A percentile compares a stretch with the other conserved stretches of the same genome.
These are phyloP conservation scores for Claviceps lovelessii DNA, from an alignment of 2,329 filamentous ascomycete genomes.

Conservation along the genomic window DNA sequence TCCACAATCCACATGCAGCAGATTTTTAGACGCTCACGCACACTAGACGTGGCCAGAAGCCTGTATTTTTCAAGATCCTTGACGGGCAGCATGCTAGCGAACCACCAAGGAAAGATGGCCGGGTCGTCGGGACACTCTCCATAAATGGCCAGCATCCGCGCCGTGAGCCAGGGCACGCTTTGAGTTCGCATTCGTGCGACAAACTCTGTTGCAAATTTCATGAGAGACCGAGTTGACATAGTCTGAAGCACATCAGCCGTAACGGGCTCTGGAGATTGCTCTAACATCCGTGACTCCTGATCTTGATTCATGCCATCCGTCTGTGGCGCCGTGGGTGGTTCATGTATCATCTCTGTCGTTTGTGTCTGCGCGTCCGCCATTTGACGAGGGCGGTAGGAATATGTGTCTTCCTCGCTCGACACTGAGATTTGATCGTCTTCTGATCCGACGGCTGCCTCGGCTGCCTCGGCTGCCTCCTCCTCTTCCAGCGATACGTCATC, in stretches of 20 bases:
- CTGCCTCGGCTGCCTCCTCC: conserved; percentile 62
- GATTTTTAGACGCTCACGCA: conserved; percentile 70
- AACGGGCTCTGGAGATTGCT: background rate
- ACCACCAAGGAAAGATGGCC: conserved; percentile 76
- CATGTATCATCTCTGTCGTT: background rate
- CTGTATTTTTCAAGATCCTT: conserved; percentile 66
- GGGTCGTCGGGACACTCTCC: conserved; percentile 66
- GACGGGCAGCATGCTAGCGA: conserved; percentile 68
- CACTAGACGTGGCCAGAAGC: conserved; percentile 57
- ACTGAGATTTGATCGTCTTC: background rate
- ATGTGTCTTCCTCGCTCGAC: background rate
- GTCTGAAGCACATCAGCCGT: conserved; percentile 10
- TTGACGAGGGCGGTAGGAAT: background rate
- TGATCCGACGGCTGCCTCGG: conserved; percentile 30
- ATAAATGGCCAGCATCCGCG: conserved; percentile 57
- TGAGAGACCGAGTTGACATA: conserved; percentile 57
- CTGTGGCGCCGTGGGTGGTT: background rate
- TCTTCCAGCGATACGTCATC: conserved; percentile 72
- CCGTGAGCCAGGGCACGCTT: conserved; percentile 61
- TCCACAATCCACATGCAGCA: conserved; percentile 65
- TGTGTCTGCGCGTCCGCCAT: background rate
- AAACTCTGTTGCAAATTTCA: conserved; percentile 52
- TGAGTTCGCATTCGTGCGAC: conserved; percentile 52
- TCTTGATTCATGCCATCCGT: background rate
- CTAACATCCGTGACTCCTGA: background rate